These are phyloP conservation scores for Fusarium temperatum DNA, from an alignment of 2,329 filamentous ascomycete genomes.

Conservation along the genomic window DNA sequence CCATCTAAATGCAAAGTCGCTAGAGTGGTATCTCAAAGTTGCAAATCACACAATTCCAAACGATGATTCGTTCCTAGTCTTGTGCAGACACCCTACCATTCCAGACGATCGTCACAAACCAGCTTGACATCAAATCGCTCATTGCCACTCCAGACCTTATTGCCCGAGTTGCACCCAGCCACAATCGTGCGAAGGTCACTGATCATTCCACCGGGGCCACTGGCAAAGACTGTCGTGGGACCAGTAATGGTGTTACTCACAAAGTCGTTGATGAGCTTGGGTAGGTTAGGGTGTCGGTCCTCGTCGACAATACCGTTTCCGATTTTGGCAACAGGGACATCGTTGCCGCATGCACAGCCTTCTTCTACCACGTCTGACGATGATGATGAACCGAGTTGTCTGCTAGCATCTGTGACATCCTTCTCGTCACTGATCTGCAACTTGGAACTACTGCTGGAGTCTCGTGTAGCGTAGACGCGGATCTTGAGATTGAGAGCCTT, in stretches of 20 bases:
- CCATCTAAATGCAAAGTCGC: constrained; percentile 21
- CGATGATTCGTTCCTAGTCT: not conserved
- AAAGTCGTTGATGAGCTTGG: constrained; percentile 58
- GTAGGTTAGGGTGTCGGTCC: constrained; percentile 56
- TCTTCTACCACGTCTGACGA: constrained; percentile 37
- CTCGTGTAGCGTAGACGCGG: constrained; percentile 68
- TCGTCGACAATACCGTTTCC: constrained; percentile 43
- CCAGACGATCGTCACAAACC: constrained; percentile 68
- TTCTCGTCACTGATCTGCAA: constrained; percentile 38
- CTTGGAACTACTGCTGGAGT: constrained; percentile 42
- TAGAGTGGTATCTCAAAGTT: constrained; percentile 37
- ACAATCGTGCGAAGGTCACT: constrained; percentile 64
- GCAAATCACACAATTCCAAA: constrained; percentile 12
- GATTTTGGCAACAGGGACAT: constrained; percentile 44
- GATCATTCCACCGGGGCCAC: constrained; percentile 68
- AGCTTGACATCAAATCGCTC: constrained; percentile 65
- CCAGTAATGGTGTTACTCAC: constrained; percentile 57
- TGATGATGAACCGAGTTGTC: constrained; percentile 36
- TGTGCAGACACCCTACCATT: constrained; percentile 49
- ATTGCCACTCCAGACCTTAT: constrained; percentile 66
- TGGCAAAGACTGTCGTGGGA: constrained; percentile 65
- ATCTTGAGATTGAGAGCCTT: constrained; percentile 58
- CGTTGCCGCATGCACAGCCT: constrained; percentile 41
- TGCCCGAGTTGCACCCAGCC: constrained; percentile 61
- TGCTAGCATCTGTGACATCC: constrained; percentile 10